Evolutionary conservation across 139 green algal species (phyloP).

Genomic region (Chlorella ohadii): DNA sequence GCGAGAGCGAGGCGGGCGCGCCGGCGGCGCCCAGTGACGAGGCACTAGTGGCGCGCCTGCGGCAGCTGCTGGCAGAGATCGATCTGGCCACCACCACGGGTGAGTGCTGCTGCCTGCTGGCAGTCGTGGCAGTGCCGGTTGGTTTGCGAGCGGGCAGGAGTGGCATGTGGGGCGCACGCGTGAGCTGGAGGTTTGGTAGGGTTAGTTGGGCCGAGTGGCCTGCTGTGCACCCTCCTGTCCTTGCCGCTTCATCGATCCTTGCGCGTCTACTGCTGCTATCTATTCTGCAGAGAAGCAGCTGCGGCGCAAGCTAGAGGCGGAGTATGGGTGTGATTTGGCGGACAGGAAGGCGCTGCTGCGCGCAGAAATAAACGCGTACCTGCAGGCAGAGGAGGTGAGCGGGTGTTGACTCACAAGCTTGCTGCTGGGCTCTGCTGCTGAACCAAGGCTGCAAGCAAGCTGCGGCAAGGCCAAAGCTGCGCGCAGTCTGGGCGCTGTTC

Average conservation of each 20-base stretch:
- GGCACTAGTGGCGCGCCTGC: conserved; percentile 42
- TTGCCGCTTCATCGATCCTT: no score
- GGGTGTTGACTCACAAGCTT: no score
- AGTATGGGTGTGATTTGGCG: conserved; percentile 62
- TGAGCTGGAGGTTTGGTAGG: no score
- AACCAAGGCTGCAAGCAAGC: no score
- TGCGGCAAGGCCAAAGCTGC: no score
- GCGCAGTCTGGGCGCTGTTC: no score
- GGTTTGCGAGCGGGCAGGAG: no score
- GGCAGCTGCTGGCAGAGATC: conserved; percentile 45
- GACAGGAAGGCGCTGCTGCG: conserved; percentile 67
- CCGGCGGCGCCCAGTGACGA: conserved; percentile 37
- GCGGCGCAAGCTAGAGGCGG: conserved; percentile 73
- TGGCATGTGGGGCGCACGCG: no score
- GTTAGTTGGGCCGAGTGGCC: no score
- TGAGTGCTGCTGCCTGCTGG: neutral
- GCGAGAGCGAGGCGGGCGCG: neutral
- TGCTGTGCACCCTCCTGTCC: no score
- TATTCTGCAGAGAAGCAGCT: conserved; percentile 35
- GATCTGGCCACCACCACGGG: conserved; percentile 67
- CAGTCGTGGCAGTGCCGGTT: no score
- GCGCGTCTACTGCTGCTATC: neutral
- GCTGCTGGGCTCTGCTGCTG: neutral
- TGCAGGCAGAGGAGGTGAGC: conserved; percentile 38
- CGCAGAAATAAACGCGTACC: conserved; percentile 17